Evolutionary conservation across 2,329 filamentous ascomycete genomes (phyloP), one percentile per base, ranked within the genome.

Genomic region (Trichoderma guizhouense): DNA sequence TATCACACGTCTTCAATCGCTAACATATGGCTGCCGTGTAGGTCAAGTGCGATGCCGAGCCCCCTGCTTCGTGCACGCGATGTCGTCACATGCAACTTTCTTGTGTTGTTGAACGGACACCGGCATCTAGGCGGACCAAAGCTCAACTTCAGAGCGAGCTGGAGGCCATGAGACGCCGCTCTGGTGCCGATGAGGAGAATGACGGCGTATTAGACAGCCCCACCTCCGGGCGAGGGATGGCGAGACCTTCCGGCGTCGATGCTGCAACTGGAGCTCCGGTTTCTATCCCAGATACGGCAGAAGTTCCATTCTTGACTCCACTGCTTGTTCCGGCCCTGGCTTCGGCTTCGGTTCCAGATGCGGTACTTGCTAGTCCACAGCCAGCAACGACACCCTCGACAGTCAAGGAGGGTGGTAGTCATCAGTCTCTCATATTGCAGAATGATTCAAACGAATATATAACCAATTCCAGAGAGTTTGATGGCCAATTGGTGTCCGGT

Each of bases 11-110:
- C 55, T 21, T n/a, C 36, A 47, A 5, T 63, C 8, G 21, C 60
- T 62, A 26, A 70, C 24, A 55, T 39, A 18, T 2, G 24, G 12
- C 9, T 15, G 5, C 9, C 8, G 26, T 11, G 21, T 36, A 70
- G 67, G 67, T 70, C 47, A 70, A 70, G 63, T 70, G 67, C 15
- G 58, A 70, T 63, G 58, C 60, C 47, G 67, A 63, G 24, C 15
- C 57, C 2, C 58, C 57, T n/a, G 58, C 28, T 15, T 21, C 58
- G 3, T 70, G 67, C 21, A 63, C 67, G 32, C 43, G 67, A 63
- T 70, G 67, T 32, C 67, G 67, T 21, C 67, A 60, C 15, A 70
- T 70, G 67, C 36, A 70, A 1, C 67, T 70, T 24, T 34, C 30
- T 0, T 70, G 67, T 32, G 43, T 70, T 21, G 32, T 70, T 18